Base-by-base conservation (phyloP, 2,329 filamentous ascomycete genomes). In the Meredithiella fracta region DNA sequence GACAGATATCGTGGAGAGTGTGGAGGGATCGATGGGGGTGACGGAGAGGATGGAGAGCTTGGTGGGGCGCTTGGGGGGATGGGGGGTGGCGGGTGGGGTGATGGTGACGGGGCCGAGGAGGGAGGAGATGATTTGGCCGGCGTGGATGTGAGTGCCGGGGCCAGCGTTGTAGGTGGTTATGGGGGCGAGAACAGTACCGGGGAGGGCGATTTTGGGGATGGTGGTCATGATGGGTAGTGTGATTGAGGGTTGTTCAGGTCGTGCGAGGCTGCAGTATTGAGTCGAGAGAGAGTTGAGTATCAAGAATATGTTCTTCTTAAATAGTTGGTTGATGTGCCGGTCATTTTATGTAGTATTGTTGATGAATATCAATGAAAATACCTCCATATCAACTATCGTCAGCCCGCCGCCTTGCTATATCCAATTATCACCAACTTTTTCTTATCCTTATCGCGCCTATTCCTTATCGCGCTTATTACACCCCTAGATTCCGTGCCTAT, bases 121-220 rank as follows among this genome's bases (percentile, higher is more conserved):
- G 20, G 90, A 95, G 59, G 90, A 83, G 67, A 85, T 85, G 62
- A 96, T 78, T 58, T 82, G 78, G 60, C 79, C 75, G 60, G 84
- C 75, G 69, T 87, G 77, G 61, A 94, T 74, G 68, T 97, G 88
- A 0, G 89, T 95, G 61, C 91, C 92, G 9, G 86, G 74, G 14
- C 91, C 91, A 26, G 88, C 77, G 42, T 76, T 70, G 68, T 84
- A 90, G 61, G 80, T 78, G 56, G 76, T 72, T 17, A 75, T 69
- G 17, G 83, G 70, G 29, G 86, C 90, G 42, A 98, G 78, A 49
- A 81, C 71, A 66, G 92, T 86, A 66, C 92, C 92, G 9, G 92
- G 92, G 51, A 94, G 76, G 55, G 83, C 86, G 62, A 88, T 66
- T 61, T 73, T 68, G n/a, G 73, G 70, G 20, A 59, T 47, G 8